Percentiles rank a stretch among this genome's conserved stretches.
These are phyloP conservation scores for Aspergillus eucalypticola DNA, from an alignment of 2,329 filamentous ascomycete species.

Conservation along the genomic window DNA sequence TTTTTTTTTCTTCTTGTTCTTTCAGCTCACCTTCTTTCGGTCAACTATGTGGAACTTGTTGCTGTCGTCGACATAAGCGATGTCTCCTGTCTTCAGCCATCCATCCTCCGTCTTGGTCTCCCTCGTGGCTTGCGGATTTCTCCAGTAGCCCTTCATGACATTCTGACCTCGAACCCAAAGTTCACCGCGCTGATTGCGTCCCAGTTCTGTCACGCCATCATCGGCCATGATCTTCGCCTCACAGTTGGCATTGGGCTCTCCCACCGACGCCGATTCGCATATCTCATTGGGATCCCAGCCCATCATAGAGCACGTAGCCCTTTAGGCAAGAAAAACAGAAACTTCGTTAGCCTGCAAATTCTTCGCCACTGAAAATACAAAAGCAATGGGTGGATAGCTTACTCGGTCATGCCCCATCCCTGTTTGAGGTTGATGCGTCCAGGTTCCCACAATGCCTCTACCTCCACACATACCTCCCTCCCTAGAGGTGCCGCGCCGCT, in stretches of 20 bases:
- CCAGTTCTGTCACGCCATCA: slow-evolving; percentile 51
- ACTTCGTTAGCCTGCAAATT: slow-evolving; percentile 10
- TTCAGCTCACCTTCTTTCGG: slow-evolving; percentile 61
- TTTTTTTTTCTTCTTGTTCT: not conserved
- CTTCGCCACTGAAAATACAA: slow-evolving; percentile 5
- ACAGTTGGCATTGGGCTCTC: slow-evolving; percentile 65
- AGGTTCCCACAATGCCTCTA: slow-evolving; percentile 57
- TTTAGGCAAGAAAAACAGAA: slow-evolving; percentile 17
- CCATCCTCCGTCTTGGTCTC: slow-evolving; percentile 63
- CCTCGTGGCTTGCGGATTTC: slow-evolving; percentile 65
- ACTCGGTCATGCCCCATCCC: slow-evolving; percentile 88
- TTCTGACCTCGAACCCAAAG: slow-evolving; percentile 72
- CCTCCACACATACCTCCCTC: slow-evolving; percentile 56
- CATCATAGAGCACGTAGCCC: slow-evolving; percentile 67
- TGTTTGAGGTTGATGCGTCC: slow-evolving; percentile 60
- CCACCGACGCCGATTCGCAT: slow-evolving; percentile 56
- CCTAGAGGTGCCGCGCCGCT: slow-evolving; percentile 70
- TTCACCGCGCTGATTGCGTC: slow-evolving; percentile 63
- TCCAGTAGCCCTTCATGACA: slow-evolving; percentile 76
- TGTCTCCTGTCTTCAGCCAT: slow-evolving; percentile 72
- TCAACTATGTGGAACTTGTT: slow-evolving; percentile 69
- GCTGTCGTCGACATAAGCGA: slow-evolving; percentile 61
- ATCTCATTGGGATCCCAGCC: slow-evolving; percentile 61
- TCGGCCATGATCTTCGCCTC: slow-evolving; percentile 65
- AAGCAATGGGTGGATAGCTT: slow-evolving; percentile 19